Evolutionary conservation across 139 green algal species (phyloP).

Genomic region (Volvox reticuliferus): DNA sequence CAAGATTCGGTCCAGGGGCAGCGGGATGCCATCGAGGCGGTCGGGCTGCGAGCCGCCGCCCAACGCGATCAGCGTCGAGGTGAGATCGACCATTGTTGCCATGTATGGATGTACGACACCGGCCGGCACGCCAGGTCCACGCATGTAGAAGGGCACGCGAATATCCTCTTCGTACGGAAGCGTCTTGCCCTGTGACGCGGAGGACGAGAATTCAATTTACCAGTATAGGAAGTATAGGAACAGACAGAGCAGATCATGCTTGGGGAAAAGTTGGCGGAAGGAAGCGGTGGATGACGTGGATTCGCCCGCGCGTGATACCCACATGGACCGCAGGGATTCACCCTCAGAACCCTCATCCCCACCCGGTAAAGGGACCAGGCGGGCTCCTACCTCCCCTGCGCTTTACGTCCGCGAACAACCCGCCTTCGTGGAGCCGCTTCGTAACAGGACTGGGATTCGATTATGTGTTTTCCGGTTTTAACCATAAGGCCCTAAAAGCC

Average conservation of each 20-base stretch:
- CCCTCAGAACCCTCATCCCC: too few relatives aligned
- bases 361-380: too few relatives aligned
- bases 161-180: slow-evolving; percentile 60
- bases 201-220: background rate
- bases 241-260: background rate
- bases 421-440: too few relatives aligned
- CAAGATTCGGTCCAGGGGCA: slow-evolving; percentile 36
- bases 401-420: too few relatives aligned
- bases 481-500: too few relatives aligned
- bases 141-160: slow-evolving; percentile 61
- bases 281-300: too few relatives aligned
- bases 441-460: too few relatives aligned
- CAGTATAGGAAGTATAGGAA: background rate
- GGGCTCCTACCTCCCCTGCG: too few relatives aligned
- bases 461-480: too few relatives aligned
- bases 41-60: slow-evolving; percentile 21
- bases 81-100: slow-evolving; percentile 46
- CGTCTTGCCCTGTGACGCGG: slow-evolving; percentile 31
- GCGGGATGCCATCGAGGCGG: slow-evolving; percentile 24
- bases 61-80: background rate
- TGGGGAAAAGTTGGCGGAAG: too few relatives aligned
- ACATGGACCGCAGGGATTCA: too few relatives aligned
- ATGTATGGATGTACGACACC: slow-evolving; percentile 42
- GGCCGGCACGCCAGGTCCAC: slow-evolving; percentile 43
- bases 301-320: too few relatives aligned